Percentiles rank a stretch among this genome's conserved stretches.
phyloP scores from a whole-genome alignment of 2,329 filamentous ascomycete genomes.

The Colletotrichum sublineola region DNA sequence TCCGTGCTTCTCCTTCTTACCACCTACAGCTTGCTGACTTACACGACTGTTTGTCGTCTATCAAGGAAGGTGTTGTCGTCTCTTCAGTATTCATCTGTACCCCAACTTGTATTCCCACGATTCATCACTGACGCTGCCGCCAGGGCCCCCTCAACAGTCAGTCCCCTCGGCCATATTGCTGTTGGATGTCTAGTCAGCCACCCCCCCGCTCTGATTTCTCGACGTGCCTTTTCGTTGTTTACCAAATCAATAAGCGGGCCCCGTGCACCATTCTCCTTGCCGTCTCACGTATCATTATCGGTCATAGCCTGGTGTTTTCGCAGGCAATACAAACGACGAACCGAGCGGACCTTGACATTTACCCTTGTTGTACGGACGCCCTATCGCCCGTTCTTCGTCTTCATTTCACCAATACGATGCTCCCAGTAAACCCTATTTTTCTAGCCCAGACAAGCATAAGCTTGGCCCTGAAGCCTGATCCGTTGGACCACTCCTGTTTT shows the following conservation, averaged over 20 bases:
- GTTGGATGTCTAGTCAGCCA: neutral
- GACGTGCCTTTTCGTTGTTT: neutral
- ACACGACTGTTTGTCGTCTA: neutral
- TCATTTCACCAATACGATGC: constrained; percentile 15
- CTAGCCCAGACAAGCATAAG: constrained; percentile 25
- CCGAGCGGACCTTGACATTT: constrained; percentile 18
- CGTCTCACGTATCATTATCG: neutral
- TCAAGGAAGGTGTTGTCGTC: neutral
- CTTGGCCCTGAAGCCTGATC: neutral
- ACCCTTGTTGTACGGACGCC: neutral
- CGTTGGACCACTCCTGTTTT: constrained; percentile 8
- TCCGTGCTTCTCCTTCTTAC: constrained; percentile 2
- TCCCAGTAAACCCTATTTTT: constrained; percentile 39
- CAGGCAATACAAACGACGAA: constrained; percentile 26
- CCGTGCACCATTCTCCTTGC: neutral
- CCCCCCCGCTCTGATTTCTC: neutral
- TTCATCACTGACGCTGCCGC: constrained; percentile 5
- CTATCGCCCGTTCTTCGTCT: constrained; percentile 11
- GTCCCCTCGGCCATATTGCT: neutral
- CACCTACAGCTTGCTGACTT: neutral
- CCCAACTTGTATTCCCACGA: neutral
- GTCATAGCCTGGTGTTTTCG: constrained; percentile 33
- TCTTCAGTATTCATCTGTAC: neutral
- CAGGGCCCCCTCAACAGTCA: neutral
- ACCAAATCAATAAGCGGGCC: neutral